Conservation (phyloP, 2,329 filamentous ascomycete genomes). For the Aspergillus arachidicola region DNA sequence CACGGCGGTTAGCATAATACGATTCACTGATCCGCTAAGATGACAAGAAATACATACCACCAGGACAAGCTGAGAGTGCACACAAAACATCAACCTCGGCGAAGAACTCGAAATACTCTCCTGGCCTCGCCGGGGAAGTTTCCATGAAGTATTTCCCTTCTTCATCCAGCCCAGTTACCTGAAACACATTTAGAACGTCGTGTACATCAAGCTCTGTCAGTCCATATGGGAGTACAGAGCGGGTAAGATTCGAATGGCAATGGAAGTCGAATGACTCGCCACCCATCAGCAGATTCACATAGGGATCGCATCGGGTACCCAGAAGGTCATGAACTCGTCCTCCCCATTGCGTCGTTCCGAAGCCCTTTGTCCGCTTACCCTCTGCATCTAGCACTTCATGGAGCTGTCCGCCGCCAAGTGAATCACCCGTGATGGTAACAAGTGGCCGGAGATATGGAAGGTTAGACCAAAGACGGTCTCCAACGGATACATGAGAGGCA, state of each 20-base stretch:
- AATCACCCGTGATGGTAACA: conserved; percentile 70
- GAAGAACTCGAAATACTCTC: conserved; percentile 71
- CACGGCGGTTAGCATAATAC: conserved; percentile 17
- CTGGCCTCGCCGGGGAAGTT: conserved; percentile 49
- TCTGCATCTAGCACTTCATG: conserved; percentile 39
- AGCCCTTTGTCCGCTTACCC: conserved; percentile 36
- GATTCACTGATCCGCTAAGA: background rate
- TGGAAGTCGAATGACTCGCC: conserved; percentile 77
- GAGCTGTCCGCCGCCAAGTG: conserved; percentile 51
- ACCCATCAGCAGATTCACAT: conserved; percentile 74
- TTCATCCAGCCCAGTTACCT: conserved; percentile 76
- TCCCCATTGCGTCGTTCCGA: conserved; percentile 55
- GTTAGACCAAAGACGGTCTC: conserved; percentile 76
- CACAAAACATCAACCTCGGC: conserved; percentile 76
- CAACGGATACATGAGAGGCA: conserved; percentile 69
- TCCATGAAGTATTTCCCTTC: conserved; percentile 75
- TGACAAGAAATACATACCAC: conserved; percentile 47
- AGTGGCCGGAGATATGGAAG: conserved; percentile 77
- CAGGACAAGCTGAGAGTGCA: conserved; percentile 71
- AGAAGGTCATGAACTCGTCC: conserved; percentile 75
- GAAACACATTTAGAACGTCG: conserved; percentile 84
- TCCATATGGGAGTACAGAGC: conserved; percentile 70
- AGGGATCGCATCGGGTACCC: conserved; percentile 82
- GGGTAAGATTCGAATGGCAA: conserved; percentile 79
- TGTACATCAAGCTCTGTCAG: conserved; percentile 75